Percentiles rank a stretch among this genome's conserved stretches.
Conservation (phyloP, 2,329 filamentous ascomycete species). For the Cladosporium oxysporum region DNA sequence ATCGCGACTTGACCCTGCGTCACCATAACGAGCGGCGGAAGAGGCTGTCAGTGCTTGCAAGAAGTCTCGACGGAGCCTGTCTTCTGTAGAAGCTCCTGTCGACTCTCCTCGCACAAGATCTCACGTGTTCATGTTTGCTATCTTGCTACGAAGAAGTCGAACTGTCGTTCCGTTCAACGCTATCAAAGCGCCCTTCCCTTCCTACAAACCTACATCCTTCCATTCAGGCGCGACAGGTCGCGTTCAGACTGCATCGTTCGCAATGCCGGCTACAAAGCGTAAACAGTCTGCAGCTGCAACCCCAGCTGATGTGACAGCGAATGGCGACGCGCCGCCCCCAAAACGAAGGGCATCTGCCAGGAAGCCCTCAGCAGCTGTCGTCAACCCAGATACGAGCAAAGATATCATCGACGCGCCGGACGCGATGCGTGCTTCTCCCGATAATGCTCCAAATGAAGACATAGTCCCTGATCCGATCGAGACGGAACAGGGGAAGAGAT, state of each 20-base stretch:
- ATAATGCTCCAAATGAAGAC: conserved; percentile 39
- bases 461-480: conserved; percentile 34
- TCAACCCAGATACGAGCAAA: conserved; percentile 38
- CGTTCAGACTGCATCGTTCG: background rate
- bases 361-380: conserved; percentile 23
- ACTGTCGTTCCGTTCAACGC: background rate
- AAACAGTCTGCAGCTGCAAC: conserved; percentile 25
- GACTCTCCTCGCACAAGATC: background rate
- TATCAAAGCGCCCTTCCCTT: background rate
- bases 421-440: conserved; percentile 47
- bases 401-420: conserved; percentile 46
- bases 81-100: background rate
- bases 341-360: conserved; percentile 25
- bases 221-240: background rate
- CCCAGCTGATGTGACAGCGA: conserved; percentile 19
- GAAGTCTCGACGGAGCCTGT: background rate
- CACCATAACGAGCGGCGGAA: conserved; percentile 11
- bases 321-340: conserved; percentile 25
- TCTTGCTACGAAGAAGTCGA: conserved; percentile 7
- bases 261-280: conserved; percentile 32
- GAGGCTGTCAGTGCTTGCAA: background rate
- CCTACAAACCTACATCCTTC: background rate
- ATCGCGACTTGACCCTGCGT: conserved; percentile 12
- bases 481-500: conserved; percentile 23
- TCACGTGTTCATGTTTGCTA: conserved; percentile 19